Evolutionary conservation across 2,329 filamentous ascomycete species (phyloP).

Genomic region (Ascosphaera apis): DNA sequence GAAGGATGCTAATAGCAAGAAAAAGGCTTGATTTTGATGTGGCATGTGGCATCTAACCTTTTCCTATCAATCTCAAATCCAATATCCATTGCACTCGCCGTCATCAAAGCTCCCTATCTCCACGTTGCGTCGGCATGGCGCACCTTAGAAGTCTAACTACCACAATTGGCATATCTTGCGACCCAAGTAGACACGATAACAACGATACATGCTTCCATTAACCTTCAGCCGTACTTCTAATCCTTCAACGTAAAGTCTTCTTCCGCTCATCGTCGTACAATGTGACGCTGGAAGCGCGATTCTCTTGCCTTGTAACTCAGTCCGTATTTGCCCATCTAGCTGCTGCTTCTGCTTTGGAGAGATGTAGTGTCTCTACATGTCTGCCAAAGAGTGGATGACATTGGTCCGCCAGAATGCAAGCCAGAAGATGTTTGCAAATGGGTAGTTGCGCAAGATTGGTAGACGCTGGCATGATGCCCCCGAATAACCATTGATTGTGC

Average conservation of each 20-base stretch:
- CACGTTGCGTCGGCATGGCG: too few species aligned
- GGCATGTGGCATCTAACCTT: too few species aligned
- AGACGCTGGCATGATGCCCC: slow-evolving; percentile 2
- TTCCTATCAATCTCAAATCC: not conserved
- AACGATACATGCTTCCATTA: too few species aligned
- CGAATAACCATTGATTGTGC: slow-evolving; percentile 7
- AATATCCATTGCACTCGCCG: not conserved
- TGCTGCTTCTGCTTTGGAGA: slow-evolving; percentile 10
- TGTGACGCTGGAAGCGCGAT: too few species aligned
- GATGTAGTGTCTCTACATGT: slow-evolving; percentile 31
- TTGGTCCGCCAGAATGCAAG: slow-evolving; percentile 50
- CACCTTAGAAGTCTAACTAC: too few species aligned
- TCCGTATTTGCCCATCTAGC: not conserved
- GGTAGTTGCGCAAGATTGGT: slow-evolving; percentile 7
- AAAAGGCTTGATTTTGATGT: slow-evolving; percentile 29
- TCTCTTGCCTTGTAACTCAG: not conserved
- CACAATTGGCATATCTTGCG: too few species aligned
- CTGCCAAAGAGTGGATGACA: slow-evolving; percentile 35
- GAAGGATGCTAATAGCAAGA: slow-evolving; percentile 32
- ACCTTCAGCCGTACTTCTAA: too few species aligned
- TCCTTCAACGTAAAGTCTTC: too few species aligned
- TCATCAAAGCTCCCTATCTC: not conserved
- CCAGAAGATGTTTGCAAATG: slow-evolving; percentile 74
- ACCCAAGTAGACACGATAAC: too few species aligned
- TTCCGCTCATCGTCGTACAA: too few species aligned